Conservation (phyloP, 257 asterid genomes). For the Catharanthus roseus region DNA sequence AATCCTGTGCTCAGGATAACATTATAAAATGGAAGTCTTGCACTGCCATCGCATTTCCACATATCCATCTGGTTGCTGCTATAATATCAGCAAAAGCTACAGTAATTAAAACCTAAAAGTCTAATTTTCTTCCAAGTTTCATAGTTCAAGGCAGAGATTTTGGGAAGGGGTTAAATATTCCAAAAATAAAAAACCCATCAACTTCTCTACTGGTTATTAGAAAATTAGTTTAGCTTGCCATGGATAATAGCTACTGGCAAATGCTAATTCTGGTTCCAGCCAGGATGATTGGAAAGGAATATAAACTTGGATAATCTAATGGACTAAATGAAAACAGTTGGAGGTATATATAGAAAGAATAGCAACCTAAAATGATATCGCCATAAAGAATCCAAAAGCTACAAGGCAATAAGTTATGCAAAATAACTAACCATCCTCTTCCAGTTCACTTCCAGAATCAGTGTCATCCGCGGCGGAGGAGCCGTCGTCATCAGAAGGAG, state of each 20-base stretch:
- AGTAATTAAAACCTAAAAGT: neutral
- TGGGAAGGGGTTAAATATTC: too few species aligned
- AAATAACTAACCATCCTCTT: conserved; percentile 71
- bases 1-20: neutral
- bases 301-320: too few species aligned
- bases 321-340: neutral
- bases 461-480: conserved; percentile 23
- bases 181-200: too few species aligned
- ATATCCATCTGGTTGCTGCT: neutral
- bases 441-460: conserved; percentile 88
- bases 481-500: conserved; percentile 4
- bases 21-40: neutral
- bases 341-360: neutral
- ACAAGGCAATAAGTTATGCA: neutral
- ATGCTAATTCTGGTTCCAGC: neutral
- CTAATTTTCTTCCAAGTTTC: neutral
- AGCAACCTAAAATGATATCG: neutral
- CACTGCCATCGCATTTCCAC: neutral
- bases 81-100: neutral
- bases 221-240: neutral
- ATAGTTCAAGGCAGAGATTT: neutral
- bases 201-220: neutral
- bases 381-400: neutral
- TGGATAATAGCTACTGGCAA: neutral
- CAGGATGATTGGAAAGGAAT: too few species aligned